These are phyloP conservation scores for Aspergillus tubingensis DNA, from an alignment of 2,329 filamentous ascomycete species.

Conservation along the genomic window DNA sequence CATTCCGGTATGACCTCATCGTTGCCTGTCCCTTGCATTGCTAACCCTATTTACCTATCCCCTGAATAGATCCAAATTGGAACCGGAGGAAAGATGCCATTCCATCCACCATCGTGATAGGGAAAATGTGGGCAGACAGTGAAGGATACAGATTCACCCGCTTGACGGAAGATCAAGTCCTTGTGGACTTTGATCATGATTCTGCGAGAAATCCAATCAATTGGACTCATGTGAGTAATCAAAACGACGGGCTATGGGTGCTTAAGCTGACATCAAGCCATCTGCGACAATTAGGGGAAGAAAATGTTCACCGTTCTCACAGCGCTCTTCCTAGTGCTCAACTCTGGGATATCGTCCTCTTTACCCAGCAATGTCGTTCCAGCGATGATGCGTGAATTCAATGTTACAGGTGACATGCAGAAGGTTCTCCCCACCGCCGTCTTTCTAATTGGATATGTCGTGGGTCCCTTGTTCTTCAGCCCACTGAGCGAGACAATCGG, in stretches of 20 bases:
- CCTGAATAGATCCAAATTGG: neutral
- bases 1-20: neutral
- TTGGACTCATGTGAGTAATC: neutral
- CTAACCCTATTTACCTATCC: neutral
- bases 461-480: slow-evolving; percentile 46
- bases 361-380: slow-evolving; percentile 43
- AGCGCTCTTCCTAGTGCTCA: slow-evolving; percentile 34
- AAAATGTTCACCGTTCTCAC: slow-evolving; percentile 33
- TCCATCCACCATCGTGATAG: neutral
- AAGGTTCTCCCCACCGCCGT: slow-evolving; percentile 38
- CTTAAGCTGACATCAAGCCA: neutral
- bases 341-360: slow-evolving; percentile 41
- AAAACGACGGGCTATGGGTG: neutral
- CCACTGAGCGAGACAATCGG: slow-evolving; percentile 48
- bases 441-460: slow-evolving; percentile 41
- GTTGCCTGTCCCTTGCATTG: neutral
- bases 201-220: neutral
- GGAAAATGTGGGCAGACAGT: neutral
- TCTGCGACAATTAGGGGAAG: slow-evolving; percentile 12
- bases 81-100: neutral
- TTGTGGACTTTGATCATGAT: slow-evolving; percentile 4
- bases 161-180: neutral
- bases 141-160: neutral
- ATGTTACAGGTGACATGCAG: slow-evolving; percentile 31
- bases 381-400: slow-evolving; percentile 38